phyloP scores from a whole-genome alignment of 495 filamentous ascomycete genomes.

The Penicillium nucicola region DNA sequence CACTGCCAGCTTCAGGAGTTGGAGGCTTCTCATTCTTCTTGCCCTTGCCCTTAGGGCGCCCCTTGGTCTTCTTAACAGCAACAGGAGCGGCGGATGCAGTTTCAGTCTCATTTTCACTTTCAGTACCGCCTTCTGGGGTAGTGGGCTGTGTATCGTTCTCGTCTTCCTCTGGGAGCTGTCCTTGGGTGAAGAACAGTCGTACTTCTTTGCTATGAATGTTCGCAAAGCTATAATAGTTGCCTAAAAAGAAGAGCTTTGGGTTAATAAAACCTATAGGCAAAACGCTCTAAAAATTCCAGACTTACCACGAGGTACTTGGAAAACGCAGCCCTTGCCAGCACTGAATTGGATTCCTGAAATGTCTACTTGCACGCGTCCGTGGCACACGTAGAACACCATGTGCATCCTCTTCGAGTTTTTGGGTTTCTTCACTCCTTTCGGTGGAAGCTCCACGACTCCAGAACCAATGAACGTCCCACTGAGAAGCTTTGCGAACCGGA shows the following conservation, averaged over 20 bases:
- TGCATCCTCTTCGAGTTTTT: conserved; percentile 95
- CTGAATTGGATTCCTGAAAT: conserved; percentile 70
- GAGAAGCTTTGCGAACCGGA: conserved; percentile 83
- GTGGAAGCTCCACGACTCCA: conserved; percentile 83
- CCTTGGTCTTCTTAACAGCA: conserved; percentile 23
- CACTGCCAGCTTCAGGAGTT: conserved; percentile 20
- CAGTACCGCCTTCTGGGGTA: conserved; percentile 16
- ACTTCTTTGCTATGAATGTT: conserved; percentile 67
- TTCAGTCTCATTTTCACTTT: background rate
- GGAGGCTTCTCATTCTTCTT: conserved; percentile 27
- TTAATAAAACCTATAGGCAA: background rate
- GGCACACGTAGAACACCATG: conserved; percentile 87
- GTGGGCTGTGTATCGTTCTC: background rate
- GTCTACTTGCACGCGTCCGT: conserved; percentile 75
- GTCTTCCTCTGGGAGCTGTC: conserved; percentile 48
- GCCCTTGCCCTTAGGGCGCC: conserved; percentile 36
- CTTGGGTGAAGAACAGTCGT: conserved; percentile 83
- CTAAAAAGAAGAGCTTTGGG: conserved; percentile 37
- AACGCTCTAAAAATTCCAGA: conserved; percentile 8
- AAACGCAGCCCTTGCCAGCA: conserved; percentile 82
- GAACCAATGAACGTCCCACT: conserved; percentile 80
- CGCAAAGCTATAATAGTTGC: conserved; percentile 79
- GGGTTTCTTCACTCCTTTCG: conserved; percentile 72
- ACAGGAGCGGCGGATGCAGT: conserved; percentile 8
- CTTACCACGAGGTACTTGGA: conserved; percentile 91